A percentile compares a stretch with the other conserved stretches of the same genome.
Conservation (phyloP, 129 eudicot species). For the Lactuca saligna region DNA sequence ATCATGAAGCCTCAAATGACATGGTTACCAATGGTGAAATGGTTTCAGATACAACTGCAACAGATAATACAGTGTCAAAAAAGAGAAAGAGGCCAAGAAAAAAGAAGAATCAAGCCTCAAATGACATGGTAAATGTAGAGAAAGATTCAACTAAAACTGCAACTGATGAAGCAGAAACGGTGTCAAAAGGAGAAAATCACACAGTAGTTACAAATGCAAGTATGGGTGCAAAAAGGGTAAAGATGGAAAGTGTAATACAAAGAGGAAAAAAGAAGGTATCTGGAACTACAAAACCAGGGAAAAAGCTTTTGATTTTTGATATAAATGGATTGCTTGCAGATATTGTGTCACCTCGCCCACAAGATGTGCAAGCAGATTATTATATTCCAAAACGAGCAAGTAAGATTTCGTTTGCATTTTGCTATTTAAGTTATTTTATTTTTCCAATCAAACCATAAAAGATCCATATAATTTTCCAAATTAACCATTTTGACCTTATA, state of each 20-base stretch:
- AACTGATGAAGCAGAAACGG: neutral
- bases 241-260: neutral
- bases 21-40: neutral
- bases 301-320: conserved; percentile 82
- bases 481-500: no score
- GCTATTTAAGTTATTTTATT: neutral
- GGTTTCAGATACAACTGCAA: neutral
- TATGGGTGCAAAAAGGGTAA: no score
- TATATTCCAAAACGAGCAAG: conserved; percentile 56
- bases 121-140: no score
- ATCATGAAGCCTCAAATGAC: neutral
- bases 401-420: conserved; percentile 26
- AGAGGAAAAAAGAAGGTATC: no score
- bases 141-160: neutral
- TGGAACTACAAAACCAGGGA: conserved; percentile 2
- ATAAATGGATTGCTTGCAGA: conserved; percentile 89
- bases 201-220: neutral
- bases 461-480: no score
- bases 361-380: conserved; percentile 45
- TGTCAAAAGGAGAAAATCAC: conserved; percentile 8
- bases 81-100: no score
- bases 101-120: no score
- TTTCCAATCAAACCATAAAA: no score
- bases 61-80: no score
- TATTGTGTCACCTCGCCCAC: conserved; percentile 54